phyloP scores from a whole-genome alignment of 2,329 filamentous ascomycete genomes.

The Trichoderma endophyticum region DNA sequence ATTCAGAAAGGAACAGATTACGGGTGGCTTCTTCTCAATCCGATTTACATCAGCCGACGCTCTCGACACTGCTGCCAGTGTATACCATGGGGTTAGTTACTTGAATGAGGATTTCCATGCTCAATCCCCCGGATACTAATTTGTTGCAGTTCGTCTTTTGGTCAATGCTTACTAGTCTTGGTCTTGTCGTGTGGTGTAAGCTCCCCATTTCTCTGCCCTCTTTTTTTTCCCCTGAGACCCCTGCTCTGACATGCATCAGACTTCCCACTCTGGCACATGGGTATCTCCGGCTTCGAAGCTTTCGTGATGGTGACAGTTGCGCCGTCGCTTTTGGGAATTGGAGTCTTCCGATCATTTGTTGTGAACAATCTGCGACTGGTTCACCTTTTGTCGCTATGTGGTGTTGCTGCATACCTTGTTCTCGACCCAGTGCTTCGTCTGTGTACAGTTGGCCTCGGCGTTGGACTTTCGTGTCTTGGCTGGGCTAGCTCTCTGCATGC shows the following conservation, averaged over 20 bases:
- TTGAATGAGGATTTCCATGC: background rate
- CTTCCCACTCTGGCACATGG: conserved; percentile 99
- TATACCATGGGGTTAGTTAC: conserved; percentile 79
- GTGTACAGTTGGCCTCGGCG: conserved; percentile 75
- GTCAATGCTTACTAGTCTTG: conserved; percentile 88
- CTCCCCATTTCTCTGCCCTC: background rate
- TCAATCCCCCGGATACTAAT: background rate
- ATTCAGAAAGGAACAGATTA: conserved; percentile 69
- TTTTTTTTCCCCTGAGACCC: background rate
- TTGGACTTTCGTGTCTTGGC: conserved; percentile 74
- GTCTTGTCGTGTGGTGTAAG: conserved; percentile 90
- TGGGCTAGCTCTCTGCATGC: conserved; percentile 81
- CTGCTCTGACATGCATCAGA: conserved; percentile 47
- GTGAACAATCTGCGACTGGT: conserved; percentile 65
- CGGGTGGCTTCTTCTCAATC: conserved; percentile 65
- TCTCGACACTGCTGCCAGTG: conserved; percentile 78
- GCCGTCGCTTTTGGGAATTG: conserved; percentile 73
- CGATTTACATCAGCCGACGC: conserved; percentile 71
- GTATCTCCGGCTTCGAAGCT: conserved; percentile 92
- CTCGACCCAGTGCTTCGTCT: conserved; percentile 71
- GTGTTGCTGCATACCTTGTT: conserved; percentile 76
- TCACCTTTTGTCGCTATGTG: conserved; percentile 74
- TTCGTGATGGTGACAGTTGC: conserved; percentile 82
- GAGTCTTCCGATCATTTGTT: conserved; percentile 63
- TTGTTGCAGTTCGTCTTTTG: conserved; percentile 78